phyloP scores from a whole-genome alignment of 2,329 filamentous ascomycete species.

The Aspergillus tamarii region DNA sequence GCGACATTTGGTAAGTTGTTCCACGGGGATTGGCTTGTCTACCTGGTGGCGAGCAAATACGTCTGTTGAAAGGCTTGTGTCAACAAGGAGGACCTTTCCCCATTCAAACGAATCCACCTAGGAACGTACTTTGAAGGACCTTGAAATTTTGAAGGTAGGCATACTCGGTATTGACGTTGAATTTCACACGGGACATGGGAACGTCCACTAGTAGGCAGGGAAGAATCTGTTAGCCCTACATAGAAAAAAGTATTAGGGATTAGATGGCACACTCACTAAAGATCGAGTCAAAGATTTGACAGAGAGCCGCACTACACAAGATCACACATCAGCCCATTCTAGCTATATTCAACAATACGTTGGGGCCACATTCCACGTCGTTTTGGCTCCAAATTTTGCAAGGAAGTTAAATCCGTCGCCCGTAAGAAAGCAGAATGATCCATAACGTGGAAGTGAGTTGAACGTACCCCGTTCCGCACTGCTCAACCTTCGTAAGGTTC shows the following conservation, averaged over 20 bases:
- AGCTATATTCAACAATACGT: background rate
- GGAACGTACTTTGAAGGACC: constrained; percentile 80
- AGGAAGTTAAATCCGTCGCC: background rate
- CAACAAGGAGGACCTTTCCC: background rate
- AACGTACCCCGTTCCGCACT: constrained; percentile 93
- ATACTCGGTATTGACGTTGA: constrained; percentile 97
- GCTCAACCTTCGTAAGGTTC: constrained; percentile 98
- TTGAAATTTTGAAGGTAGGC: constrained; percentile 99
- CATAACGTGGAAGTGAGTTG: constrained; percentile 13
- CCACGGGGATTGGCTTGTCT: constrained; percentile 87
- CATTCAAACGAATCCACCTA: background rate
- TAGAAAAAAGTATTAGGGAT: background rate
- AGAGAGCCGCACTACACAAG: constrained; percentile 77
- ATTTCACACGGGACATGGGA: constrained; percentile 94
- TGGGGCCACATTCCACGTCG: background rate
- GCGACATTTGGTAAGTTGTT: constrained; percentile 92
- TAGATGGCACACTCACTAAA: constrained; percentile 62
- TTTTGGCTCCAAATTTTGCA: background rate
- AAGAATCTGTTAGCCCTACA: constrained; percentile 2
- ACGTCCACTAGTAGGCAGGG: constrained; percentile 66
- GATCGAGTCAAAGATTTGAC: constrained; percentile 98
- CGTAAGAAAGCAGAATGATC: background rate
- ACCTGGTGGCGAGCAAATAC: constrained; percentile 82
- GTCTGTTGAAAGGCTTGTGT: constrained; percentile 50
- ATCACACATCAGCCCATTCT: constrained; percentile 10